Evolutionary conservation across 345 rosid genomes (phyloP).

Genomic region (Arabis alpina): DNA sequence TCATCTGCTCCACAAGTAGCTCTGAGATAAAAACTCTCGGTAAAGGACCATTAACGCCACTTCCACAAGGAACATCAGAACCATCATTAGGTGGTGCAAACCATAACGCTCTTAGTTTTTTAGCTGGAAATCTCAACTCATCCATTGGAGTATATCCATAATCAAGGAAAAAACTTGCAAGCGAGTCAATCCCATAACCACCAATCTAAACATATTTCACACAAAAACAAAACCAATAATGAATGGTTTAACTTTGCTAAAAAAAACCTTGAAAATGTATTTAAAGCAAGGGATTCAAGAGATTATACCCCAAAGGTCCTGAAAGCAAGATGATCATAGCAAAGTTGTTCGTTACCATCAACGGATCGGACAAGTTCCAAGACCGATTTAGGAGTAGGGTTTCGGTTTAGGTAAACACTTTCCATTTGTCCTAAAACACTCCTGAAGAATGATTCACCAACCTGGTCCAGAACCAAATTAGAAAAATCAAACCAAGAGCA

Average conservation of each 20-base stretch:
- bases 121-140: constrained; percentile 88
- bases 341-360: constrained; percentile 53
- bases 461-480: constrained; percentile 37
- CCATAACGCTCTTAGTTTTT: constrained; percentile 91
- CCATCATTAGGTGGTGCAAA: constrained; percentile 71
- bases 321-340: constrained; percentile 93
- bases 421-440: constrained; percentile 74
- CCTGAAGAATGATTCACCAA: constrained; percentile 69
- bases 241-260: not conserved
- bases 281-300: no score
- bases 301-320: constrained; percentile 83
- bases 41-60: constrained; percentile 73
- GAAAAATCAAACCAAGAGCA: no score
- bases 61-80: constrained; percentile 48
- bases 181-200: constrained; percentile 82
- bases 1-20: constrained; percentile 83
- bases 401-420: constrained; percentile 66
- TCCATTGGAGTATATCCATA: constrained; percentile 76
- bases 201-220: constrained; percentile 50
- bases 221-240: not conserved
- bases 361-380: constrained; percentile 66
- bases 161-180: constrained; percentile 79
- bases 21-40: constrained; percentile 92
- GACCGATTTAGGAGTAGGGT: constrained; percentile 84
- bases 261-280: not conserved